phyloP scores from a whole-genome alignment of 2,329 filamentous ascomycete genomes.

The Harringtonia lauricola region DNA sequence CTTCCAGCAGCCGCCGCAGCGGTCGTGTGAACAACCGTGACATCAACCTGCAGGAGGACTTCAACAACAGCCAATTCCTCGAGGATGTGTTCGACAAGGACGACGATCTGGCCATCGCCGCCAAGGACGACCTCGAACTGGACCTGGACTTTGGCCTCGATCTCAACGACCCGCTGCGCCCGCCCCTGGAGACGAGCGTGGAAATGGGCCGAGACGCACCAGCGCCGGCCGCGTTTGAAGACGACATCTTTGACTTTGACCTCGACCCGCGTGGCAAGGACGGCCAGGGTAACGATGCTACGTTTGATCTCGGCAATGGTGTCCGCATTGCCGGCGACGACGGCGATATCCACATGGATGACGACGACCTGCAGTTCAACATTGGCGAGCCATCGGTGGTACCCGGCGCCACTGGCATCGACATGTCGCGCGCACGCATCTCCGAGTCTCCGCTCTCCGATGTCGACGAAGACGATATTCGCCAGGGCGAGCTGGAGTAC shows the following conservation, averaged over 20 bases:
- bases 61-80: conserved; percentile 70
- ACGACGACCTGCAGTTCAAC: conserved; percentile 54
- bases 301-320: conserved; percentile 41
- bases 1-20: conserved; percentile 37
- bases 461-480: conserved; percentile 51
- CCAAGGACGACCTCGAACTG: conserved; percentile 57
- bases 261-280: conserved; percentile 46
- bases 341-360: conserved; percentile 50
- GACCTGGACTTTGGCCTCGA: conserved; percentile 67
- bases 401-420: conserved; percentile 33
- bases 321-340: conserved; percentile 54
- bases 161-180: conserved; percentile 48
- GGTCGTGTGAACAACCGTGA: conserved; percentile 48
- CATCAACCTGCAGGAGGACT: conserved; percentile 59
- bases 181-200: conserved; percentile 49
- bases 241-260: conserved; percentile 56
- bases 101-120: conserved; percentile 43
- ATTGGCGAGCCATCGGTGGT: conserved; percentile 48
- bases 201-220: conserved; percentile 87
- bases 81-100: conserved; percentile 52
- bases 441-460: conserved; percentile 62
- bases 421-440: conserved; percentile 46
- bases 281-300: conserved; percentile 42
- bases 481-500: conserved; percentile 48
- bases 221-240: conserved; percentile 52